These are phyloP conservation scores for Choanephora cucurbitarum DNA, from an alignment of 371 early-diverging fungal species.

Conservation along the genomic window DNA sequence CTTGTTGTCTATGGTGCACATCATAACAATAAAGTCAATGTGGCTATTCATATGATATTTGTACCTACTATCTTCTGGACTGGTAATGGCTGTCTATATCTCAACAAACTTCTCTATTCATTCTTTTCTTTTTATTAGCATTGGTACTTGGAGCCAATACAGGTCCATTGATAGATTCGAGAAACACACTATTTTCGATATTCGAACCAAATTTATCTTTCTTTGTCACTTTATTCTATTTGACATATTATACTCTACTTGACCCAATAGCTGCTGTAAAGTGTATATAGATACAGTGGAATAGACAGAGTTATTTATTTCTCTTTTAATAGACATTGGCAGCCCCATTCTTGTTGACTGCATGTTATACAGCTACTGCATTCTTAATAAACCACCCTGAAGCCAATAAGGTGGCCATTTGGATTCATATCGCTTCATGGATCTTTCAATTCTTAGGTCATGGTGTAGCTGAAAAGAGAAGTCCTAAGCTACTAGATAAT, in stretches of 20 bases:
- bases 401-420: conserved; percentile 55
- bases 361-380: conserved; percentile 61
- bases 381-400: conserved; percentile 52
- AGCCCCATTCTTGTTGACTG: conserved; percentile 62
- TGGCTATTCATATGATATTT: conserved; percentile 86
- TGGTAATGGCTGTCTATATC: too few relatives aligned
- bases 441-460: conserved; percentile 90
- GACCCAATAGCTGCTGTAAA: conserved; percentile 80
- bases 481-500: conserved; percentile 89
- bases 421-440: conserved; percentile 78
- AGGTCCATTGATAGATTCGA: conserved; percentile 46
- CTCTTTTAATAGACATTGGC: conserved; percentile 54
- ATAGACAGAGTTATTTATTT: too few relatives aligned
- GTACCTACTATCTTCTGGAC: conserved; percentile 92
- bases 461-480: conserved; percentile 82
- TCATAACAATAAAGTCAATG: conserved; percentile 78
- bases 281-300: conserved; percentile 9
- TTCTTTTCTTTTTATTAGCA: too few relatives aligned
- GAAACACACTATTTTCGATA: conserved; percentile 15
- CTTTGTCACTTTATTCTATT: conserved; percentile 56
- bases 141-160: conserved; percentile 64
- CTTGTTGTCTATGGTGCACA: conserved; percentile 78
- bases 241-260: conserved; percentile 75
- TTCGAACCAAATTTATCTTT: conserved; percentile 65
- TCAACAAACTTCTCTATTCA: too few relatives aligned